phyloP scores from a whole-genome alignment of 768 basidiomycete species.

The Rhodotorula babjevae region DNA sequence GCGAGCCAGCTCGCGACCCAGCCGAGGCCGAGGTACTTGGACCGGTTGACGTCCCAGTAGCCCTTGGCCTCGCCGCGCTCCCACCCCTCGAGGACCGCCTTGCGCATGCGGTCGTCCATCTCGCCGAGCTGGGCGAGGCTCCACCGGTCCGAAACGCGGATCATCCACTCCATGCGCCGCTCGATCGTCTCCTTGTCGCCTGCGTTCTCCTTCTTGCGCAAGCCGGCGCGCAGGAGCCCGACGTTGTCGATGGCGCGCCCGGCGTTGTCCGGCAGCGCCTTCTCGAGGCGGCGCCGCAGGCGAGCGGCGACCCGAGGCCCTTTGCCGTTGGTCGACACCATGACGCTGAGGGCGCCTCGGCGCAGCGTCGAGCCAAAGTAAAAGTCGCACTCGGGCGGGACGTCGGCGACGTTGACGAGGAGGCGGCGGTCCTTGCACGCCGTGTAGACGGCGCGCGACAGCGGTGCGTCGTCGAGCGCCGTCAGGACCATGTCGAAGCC shows the following conservation, averaged over 20 bases:
- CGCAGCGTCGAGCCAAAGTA: slow-evolving; percentile 95
- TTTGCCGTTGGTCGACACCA: slow-evolving; percentile 92
- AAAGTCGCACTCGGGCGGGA: slow-evolving; percentile 92
- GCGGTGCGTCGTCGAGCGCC: slow-evolving; percentile 58
- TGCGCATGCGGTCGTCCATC: slow-evolving; percentile 64
- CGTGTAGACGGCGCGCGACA: slow-evolving; percentile 66
- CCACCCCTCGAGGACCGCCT: slow-evolving; percentile 76
- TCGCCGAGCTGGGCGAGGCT: slow-evolving; percentile 69
- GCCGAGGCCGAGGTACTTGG: slow-evolving; percentile 1
- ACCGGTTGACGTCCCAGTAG: slow-evolving; percentile 36
- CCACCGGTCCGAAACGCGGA: slow-evolving; percentile 78
- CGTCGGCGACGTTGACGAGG: slow-evolving; percentile 93
- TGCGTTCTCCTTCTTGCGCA: slow-evolving; percentile 76
- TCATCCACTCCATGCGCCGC: slow-evolving; percentile 89
- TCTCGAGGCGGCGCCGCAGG: slow-evolving; percentile 65
- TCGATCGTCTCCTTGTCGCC: slow-evolving; percentile 64
- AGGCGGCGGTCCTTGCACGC: slow-evolving; percentile 65
- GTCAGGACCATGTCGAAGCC: slow-evolving; percentile 56
- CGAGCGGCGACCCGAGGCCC: slow-evolving; percentile 85
- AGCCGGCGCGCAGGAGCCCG: slow-evolving; percentile 63
- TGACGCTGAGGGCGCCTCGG: slow-evolving; percentile 82
- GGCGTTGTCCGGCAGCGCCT: slow-evolving; percentile 62
- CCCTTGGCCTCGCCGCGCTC: slow-evolving; percentile 54
- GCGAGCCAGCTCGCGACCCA: slow-evolving; percentile 1
- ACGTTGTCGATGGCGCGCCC: slow-evolving; percentile 75